phyloP scores from a whole-genome alignment of 108 stramenopile species.

The Skeletonema menzelii region DNA sequence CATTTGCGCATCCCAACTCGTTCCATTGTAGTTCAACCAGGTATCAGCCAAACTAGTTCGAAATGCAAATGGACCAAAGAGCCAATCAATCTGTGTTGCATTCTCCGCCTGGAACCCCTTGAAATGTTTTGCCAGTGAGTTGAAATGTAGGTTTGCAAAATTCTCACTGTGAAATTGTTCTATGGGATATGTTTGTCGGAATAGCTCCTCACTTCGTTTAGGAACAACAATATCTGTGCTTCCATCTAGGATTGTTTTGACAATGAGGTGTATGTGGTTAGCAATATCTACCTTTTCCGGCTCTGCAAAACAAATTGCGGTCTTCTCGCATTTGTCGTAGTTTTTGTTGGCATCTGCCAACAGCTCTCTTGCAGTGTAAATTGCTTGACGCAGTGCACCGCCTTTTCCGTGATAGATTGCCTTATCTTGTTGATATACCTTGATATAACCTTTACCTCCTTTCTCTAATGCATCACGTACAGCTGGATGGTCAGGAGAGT shows the following conservation, averaged over 20 bases:
- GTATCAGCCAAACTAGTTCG: slow-evolving; percentile 18
- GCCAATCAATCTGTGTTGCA: slow-evolving; percentile 54
- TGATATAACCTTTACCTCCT: slow-evolving; percentile 9
- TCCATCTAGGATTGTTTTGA: slow-evolving; percentile 4
- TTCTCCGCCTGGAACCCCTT: slow-evolving; percentile 8
- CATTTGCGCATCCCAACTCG: slow-evolving; percentile 64
- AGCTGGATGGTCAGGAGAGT: slow-evolving; percentile 30
- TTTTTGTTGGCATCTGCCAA: slow-evolving; percentile 4
- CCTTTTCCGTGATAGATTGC: slow-evolving; percentile 53
- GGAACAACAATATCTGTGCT: slow-evolving; percentile 52
- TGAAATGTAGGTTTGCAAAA: slow-evolving; percentile 58
- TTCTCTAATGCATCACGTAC: slow-evolving; percentile 8
- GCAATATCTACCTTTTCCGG: slow-evolving; percentile 62
- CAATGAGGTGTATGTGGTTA: slow-evolving; percentile 24
- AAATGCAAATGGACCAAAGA: slow-evolving; percentile 59
- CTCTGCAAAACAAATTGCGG: slow-evolving; percentile 56
- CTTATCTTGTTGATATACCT: slow-evolving; percentile 30
- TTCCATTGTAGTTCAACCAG: slow-evolving; percentile 56
- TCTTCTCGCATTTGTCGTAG: not conserved
- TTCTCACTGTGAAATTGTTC: slow-evolving; percentile 71
- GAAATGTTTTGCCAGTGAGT: slow-evolving; percentile 37
- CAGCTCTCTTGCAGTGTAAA: slow-evolving; percentile 13
- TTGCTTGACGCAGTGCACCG: slow-evolving; percentile 55
- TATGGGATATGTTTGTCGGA: slow-evolving; percentile 59
- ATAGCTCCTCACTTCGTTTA: slow-evolving; percentile 29